Base-by-base conservation (phyloP, 2,329 filamentous ascomycete genomes). In the Podosphaera leucotricha region DNA sequence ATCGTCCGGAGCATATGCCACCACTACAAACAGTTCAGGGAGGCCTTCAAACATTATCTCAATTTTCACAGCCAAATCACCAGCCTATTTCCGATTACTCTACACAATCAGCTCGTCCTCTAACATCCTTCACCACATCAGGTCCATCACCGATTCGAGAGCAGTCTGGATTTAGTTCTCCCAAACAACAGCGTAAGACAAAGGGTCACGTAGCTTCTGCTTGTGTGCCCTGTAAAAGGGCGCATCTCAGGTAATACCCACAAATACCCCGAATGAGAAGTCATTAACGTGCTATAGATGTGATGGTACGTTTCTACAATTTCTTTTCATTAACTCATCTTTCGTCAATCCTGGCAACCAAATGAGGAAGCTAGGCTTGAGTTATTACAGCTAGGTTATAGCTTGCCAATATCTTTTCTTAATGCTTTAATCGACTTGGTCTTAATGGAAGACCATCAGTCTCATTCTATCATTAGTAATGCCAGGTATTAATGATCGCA, bases 171-270 rank as follows among this genome's bases (percentile, higher is more conserved):
- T 68, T 66, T 49, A 61, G 64, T 10, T 74, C 72, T 35, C 70
- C 72, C 1, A 77, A 74, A 52, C 65, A 71, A 6, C 72, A 75
- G 49, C 66, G 75, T 51, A 79, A 78, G 58, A 76, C 77, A 5
- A 84, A 84, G 57, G 79, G 80, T 13, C 82, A 90, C 63, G 82
- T 87, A 44, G 80, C 80, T 43, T 86, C 80, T 30, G 82, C 82
- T 21, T 90, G 82, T 58, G 77, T 87, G 52, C 83, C 84, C 47
- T 90, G 82, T 64, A 87, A 87, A 59, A 76, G 75, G 59, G 82
- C 82, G 33, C 82, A 90, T 69, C 68, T 90, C 50, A 67, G 74
- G 72, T 76, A 48, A 50, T 21, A 16, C 41, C 22, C 20, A 6
- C 11, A 1, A 11, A 3, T 35, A 15, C 37, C 20, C 20, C 35